These are phyloP conservation scores for Venturia effusa DNA, from an alignment of 2,329 filamentous ascomycete genomes.

Conservation along the genomic window DNA sequence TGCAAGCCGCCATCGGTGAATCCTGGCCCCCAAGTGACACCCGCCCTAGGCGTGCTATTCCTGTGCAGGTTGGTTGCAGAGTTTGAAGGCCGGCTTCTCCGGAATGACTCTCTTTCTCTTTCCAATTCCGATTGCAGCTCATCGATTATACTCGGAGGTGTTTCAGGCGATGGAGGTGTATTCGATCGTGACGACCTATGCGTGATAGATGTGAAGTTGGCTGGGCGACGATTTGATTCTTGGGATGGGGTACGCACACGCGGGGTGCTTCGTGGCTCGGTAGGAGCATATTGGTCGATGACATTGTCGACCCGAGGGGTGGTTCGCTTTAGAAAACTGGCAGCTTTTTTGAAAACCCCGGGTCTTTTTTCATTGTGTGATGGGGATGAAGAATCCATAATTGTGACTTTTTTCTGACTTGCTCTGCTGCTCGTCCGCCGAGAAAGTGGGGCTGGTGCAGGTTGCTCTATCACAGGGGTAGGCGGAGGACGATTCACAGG, in stretches of 20 bases:
- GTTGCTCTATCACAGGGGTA: not conserved
- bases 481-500: not conserved
- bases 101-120: not conserved
- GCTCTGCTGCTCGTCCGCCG: not conserved
- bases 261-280: not conserved
- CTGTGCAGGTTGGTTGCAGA: constrained; percentile 4
- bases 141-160: not conserved
- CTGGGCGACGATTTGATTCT: not conserved
- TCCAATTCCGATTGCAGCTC: not conserved
- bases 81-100: not conserved
- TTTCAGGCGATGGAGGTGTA: not conserved
- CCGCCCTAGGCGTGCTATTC: not conserved
- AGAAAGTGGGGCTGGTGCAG: not conserved
- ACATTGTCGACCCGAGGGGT: not conserved
- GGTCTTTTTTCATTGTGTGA: constrained; percentile 3
- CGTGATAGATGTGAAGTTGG: constrained; percentile 1
- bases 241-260: not conserved
- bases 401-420: not conserved
- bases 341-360: not conserved
- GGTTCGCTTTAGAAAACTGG: constrained; percentile 6
- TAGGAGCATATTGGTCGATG: constrained; percentile 6
- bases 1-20: constrained; percentile 3
- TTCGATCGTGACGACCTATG: constrained; percentile 7
- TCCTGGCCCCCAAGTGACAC: constrained; percentile 8
- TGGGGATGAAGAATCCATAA: not conserved